Conservation (phyloP, 1,284 basidiomycete species). For the Apiotrichum gracile region DNA sequence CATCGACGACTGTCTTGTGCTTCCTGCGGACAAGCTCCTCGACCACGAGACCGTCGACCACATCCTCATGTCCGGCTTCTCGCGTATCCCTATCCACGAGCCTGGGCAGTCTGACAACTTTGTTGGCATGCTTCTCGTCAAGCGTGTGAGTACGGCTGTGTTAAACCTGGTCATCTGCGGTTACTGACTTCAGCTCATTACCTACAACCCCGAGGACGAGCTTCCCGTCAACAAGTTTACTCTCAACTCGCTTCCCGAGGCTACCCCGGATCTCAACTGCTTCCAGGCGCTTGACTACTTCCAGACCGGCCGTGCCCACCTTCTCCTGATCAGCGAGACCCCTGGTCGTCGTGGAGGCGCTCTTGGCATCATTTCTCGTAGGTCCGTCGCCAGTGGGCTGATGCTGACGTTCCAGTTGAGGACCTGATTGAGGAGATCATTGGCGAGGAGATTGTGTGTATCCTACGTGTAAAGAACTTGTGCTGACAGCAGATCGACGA, state of each 20-base stretch:
- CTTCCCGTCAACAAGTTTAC: constrained; percentile 68
- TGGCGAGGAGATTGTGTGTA: constrained; percentile 47
- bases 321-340: constrained; percentile 76
- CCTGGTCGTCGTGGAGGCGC: constrained; percentile 76
- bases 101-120: constrained; percentile 69
- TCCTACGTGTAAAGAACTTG: too few relatives aligned
- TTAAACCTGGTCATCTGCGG: too few relatives aligned
- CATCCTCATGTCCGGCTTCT: constrained; percentile 76
- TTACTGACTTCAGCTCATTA: constrained; percentile 62
- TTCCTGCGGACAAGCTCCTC: constrained; percentile 65
- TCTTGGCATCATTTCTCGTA: constrained; percentile 64
- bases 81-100: constrained; percentile 85
- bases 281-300: constrained; percentile 55
- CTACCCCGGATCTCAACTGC: constrained; percentile 79
- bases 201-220: constrained; percentile 78
- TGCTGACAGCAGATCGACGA: constrained; percentile 64
- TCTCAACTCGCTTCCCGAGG: constrained; percentile 84
- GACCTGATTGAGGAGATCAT: constrained; percentile 51
- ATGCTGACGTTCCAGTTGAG: constrained; percentile 34
- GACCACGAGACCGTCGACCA: constrained; percentile 72
- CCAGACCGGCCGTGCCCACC: constrained; percentile 91
- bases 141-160: constrained; percentile 55
- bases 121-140: constrained; percentile 78
- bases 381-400: constrained; percentile 5
- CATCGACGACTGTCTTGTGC: constrained; percentile 53